These are phyloP conservation scores for Vitis riparia DNA, from an alignment of 164 flowering plant species.

Conservation along the genomic window DNA sequence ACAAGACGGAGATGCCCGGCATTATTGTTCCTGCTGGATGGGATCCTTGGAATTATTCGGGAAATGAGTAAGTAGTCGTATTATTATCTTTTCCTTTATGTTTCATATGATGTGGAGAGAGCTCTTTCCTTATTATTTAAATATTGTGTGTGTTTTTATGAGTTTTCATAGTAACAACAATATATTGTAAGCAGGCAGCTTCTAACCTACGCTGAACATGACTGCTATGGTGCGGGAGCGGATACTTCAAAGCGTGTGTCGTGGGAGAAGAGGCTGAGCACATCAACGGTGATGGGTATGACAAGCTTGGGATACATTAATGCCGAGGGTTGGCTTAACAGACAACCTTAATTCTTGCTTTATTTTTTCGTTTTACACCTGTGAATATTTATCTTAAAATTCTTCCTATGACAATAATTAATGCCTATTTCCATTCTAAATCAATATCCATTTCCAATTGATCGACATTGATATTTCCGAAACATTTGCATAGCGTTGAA, in stretches of 20 bases:
- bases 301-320: constrained; percentile 16
- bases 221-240: constrained; percentile 36
- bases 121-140: background rate
- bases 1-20: constrained; percentile 14
- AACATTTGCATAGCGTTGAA: too few relatives aligned
- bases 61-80: constrained; percentile 21
- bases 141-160: background rate
- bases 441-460: too few relatives aligned
- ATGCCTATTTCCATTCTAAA: too few relatives aligned
- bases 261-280: constrained; percentile 29
- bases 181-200: constrained; percentile 15
- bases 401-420: too few relatives aligned
- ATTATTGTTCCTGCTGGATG: constrained; percentile 32
- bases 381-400: too few relatives aligned
- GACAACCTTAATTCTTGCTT: too few relatives aligned
- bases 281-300: background rate
- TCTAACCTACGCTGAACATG: constrained; percentile 26
- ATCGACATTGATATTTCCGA: too few relatives aligned
- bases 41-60: constrained; percentile 23
- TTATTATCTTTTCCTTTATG: too few relatives aligned
- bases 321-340: constrained; percentile 17
- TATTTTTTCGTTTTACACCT: too few relatives aligned
- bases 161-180: too few relatives aligned
- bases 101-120: too few relatives aligned
- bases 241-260: constrained; percentile 27